These are phyloP conservation scores for Forsythia suspensa DNA, from an alignment of 257 asterid genomes.

Conservation along the genomic window DNA sequence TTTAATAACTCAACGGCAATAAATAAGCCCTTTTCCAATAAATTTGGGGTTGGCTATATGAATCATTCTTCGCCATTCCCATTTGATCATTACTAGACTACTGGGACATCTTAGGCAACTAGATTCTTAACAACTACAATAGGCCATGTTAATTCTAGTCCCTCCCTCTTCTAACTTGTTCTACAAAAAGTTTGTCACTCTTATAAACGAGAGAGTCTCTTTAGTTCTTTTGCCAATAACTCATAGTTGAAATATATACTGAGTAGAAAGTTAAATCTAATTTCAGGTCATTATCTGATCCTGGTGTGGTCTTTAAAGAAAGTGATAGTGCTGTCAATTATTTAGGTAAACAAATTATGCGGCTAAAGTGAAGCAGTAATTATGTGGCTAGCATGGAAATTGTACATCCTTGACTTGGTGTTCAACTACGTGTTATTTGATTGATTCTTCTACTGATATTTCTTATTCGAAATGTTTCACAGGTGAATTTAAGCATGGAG, in stretches of 20 bases:
- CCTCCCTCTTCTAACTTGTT: background rate
- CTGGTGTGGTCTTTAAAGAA: background rate
- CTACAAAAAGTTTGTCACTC: too few relatives aligned
- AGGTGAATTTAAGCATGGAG: constrained; percentile 13
- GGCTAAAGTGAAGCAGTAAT: background rate
- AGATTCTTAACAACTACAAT: too few relatives aligned
- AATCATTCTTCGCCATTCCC: background rate
- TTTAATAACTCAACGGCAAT: background rate
- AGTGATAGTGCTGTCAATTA: background rate
- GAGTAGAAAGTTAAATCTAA: background rate
- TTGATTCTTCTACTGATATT: background rate
- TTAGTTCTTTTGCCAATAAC: background rate
- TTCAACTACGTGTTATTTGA: background rate
- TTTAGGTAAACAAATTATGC: background rate
- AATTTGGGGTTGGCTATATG: background rate
- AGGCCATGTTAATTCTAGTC: background rate
- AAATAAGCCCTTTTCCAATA: background rate
- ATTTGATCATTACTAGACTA: too few relatives aligned
- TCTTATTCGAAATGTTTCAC: background rate
- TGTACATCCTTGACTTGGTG: background rate
- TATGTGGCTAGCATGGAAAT: background rate
- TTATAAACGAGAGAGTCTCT: background rate
- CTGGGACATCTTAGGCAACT: too few relatives aligned
- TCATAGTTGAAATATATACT: background rate
- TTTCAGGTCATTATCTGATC: background rate